A percentile compares a stretch with the other conserved stretches of the same genome.
These are phyloP conservation scores for Candida silvatica DNA, from an alignment of 805 yeast genomes.

Conservation along the genomic window DNA sequence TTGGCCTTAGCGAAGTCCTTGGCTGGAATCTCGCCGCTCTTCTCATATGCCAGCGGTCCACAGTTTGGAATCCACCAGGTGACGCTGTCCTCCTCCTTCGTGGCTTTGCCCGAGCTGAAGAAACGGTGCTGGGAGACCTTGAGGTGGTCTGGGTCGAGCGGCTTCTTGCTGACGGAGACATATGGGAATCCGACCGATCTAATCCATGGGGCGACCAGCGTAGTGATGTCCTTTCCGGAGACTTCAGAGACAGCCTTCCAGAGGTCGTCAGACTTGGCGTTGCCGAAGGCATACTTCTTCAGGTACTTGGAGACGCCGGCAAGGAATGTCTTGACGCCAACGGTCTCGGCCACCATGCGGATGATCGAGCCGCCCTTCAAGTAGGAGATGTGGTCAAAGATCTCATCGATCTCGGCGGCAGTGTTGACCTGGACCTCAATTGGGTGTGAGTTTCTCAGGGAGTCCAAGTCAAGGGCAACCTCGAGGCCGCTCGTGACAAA, in stretches of 20 bases:
- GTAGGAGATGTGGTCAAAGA: constrained; percentile 76
- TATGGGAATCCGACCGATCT: constrained; percentile 68
- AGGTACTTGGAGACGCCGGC: constrained; percentile 68
- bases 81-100: constrained; percentile 46
- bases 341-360: constrained; percentile 63
- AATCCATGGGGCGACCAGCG: constrained; percentile 66
- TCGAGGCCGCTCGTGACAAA: constrained; percentile 45
- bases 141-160: constrained; percentile 27
- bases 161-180: constrained; percentile 34
- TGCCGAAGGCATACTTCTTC: constrained; percentile 51
- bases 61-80: constrained; percentile 51
- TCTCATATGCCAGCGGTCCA: constrained; percentile 16
- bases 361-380: constrained; percentile 74
- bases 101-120: constrained; percentile 51
- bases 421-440: constrained; percentile 74
- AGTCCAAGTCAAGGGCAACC: constrained; percentile 44
- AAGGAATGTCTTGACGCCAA: constrained; percentile 62
- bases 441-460: constrained; percentile 63
- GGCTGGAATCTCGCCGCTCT: constrained; percentile 10
- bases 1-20: constrained; percentile 34
- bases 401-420: constrained; percentile 74
- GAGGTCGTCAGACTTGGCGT: constrained; percentile 67
- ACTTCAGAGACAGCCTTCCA: constrained; percentile 61
- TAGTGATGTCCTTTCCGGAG: constrained; percentile 50
- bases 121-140: constrained; percentile 50